Conservation (phyloP, 2,329 filamentous ascomycete genomes). For the Stagonosporopsis vannaccii region DNA sequence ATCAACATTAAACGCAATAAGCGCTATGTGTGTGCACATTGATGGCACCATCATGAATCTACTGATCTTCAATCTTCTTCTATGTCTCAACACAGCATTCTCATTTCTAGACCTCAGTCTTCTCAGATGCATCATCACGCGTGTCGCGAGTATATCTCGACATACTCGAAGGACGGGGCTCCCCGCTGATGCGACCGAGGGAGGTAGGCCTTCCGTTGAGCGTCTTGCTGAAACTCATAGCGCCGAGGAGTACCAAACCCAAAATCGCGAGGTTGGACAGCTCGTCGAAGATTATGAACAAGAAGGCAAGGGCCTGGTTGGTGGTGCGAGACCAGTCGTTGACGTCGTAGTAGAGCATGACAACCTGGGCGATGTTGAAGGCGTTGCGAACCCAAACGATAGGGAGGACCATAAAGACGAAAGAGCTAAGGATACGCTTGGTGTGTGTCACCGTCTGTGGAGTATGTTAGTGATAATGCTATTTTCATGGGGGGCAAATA, state of each 20-base stretch:
- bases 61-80: background rate
- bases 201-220: conserved; percentile 2
- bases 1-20: background rate
- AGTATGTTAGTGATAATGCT: background rate
- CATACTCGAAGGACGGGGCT: conserved; percentile 10
- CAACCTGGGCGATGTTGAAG: conserved; percentile 26
- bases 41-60: background rate
- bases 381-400: conserved; percentile 26
- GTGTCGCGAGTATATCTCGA: conserved; percentile 11
- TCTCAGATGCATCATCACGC: conserved; percentile 2
- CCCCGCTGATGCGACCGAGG: conserved; percentile 8
- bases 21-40: background rate
- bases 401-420: conserved; percentile 23
- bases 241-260: conserved; percentile 18
- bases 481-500: background rate
- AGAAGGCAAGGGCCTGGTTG: conserved; percentile 27
- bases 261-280: conserved; percentile 23
- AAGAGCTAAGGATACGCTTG: conserved; percentile 18
- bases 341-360: conserved; percentile 23
- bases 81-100: background rate
- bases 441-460: conserved; percentile 6
- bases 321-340: conserved; percentile 26
- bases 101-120: conserved; percentile 1
- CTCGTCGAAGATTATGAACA: conserved; percentile 33
- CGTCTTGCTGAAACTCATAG: conserved; percentile 26